Base-by-base conservation (phyloP, 306 rosid species). In the Vigna hirtella region DNA sequence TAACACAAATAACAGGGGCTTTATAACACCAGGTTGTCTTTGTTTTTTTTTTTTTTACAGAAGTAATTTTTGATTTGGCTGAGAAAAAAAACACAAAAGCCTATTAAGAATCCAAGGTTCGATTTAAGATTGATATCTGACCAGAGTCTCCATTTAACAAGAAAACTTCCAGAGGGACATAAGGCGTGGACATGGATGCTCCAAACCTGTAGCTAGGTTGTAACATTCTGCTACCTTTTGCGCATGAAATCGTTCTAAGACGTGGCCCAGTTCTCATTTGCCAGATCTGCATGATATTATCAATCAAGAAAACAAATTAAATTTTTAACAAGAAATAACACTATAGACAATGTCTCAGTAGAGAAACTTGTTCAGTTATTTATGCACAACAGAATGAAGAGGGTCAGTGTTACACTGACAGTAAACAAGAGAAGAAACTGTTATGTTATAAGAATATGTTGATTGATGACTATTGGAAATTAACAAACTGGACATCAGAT, bases 181-280 rank as follows among this genome's bases (percentile, higher is more conserved):
- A 96, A 2, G 96, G 87, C 55, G 96, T 85, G 26, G 86, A 86
- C 68, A 69, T 45, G 12, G 94, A 91, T 55, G 96, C 91, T 22
- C 96, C 97, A 83, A 96, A 90, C 86, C 97, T 86, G 75, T 83
- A 90, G 15, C 96, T 84, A 9, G 99, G 97, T 78, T 96, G 99
- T 81, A 96, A 85, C 82, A 93, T 86, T 88, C 89, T 96, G 87
- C 96, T 85, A 47, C 99, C 98, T 85, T 87, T 96, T 12, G 91
- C 74, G 55, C 98, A 96, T 43, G 62, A 66, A 84, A 96, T 91
- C 1, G 93, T 89, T 74, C 98, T 89, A 79, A 96, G 99, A 65
- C 98, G 96, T 5, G 93, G 88, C 51, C 99, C 99, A 24, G 98
- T 93, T 86, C 99, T 88, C 99, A 96, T 96, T 90, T 93, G 98